These are phyloP conservation scores for Aspergillus sparsus DNA, from an alignment of 495 filamentous ascomycete genomes.

Conservation along the genomic window DNA sequence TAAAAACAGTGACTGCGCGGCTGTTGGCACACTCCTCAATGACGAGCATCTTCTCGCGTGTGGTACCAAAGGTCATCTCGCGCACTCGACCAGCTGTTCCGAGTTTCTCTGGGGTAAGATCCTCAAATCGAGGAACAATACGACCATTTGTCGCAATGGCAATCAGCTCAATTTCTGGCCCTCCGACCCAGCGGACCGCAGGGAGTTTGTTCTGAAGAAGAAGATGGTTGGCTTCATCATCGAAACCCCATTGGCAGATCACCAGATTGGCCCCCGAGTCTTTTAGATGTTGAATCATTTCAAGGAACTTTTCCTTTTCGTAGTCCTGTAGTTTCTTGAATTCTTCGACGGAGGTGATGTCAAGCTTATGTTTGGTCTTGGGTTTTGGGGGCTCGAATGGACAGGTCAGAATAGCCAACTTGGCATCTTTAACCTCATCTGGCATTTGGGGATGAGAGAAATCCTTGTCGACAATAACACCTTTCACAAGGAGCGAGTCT, in stretches of 20 bases:
- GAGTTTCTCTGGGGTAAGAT: constrained; percentile 85
- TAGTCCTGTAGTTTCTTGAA: constrained; percentile 96
- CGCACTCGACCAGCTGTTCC: constrained; percentile 87
- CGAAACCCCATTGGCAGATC: constrained; percentile 99
- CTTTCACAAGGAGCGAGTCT: constrained; percentile 91
- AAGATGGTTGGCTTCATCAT: constrained; percentile 97
- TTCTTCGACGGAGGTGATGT: constrained; percentile 96
- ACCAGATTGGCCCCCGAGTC: constrained; percentile 95
- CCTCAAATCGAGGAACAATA: constrained; percentile 97
- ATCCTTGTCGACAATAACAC: constrained; percentile 98
- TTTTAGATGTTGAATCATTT: constrained; percentile 99
- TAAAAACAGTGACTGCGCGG: constrained; percentile 91
- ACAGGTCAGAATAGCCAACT: constrained; percentile 95
- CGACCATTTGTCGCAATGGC: constrained; percentile 97
- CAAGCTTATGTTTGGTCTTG: constrained; percentile 99
- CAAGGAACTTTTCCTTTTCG: constrained; percentile 91
- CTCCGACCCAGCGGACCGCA: constrained; percentile 96
- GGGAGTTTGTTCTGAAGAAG: constrained; percentile 94
- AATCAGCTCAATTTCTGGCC: constrained; percentile 97
- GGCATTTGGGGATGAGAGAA: constrained; percentile 99
- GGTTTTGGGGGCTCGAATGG: constrained; percentile 99
- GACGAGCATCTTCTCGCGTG: constrained; percentile 98
- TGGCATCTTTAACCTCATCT: constrained; percentile 86
- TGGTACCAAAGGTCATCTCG: constrained; percentile 95
- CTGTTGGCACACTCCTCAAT: constrained; percentile 99